Percentiles rank a stretch among this genome's conserved stretches.
phyloP scores from a whole-genome alignment of 2,329 filamentous ascomycete genomes.

The Pseudocercospora fuligena region DNA sequence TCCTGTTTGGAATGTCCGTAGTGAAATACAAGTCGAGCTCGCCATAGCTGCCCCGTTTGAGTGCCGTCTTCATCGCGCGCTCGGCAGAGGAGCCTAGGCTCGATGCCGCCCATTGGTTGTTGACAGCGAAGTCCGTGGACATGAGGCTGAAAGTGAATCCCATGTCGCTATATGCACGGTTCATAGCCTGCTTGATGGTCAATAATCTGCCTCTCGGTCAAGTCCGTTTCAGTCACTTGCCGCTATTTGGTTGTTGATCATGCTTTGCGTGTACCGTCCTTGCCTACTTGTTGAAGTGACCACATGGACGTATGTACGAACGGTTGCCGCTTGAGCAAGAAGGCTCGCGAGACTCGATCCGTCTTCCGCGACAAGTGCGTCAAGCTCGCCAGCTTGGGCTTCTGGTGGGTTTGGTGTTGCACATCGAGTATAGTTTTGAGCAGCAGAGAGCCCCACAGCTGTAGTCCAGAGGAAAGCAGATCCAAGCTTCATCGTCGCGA shows the following conservation, averaged over 20 bases:
- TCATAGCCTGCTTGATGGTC: not conserved
- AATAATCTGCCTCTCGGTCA: not conserved
- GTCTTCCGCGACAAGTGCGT: constrained; percentile 7
- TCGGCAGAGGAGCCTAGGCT: constrained; percentile 46
- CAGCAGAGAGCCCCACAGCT: not conserved
- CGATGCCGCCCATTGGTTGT: constrained; percentile 56
- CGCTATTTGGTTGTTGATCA: constrained; percentile 22
- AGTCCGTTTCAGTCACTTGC: not conserved
- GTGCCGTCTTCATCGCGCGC: constrained; percentile 55
- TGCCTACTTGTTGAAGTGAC: constrained; percentile 40
- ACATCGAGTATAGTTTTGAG: constrained; percentile 2
- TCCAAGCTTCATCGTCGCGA: not conserved
- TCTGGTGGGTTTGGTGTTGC: not conserved
- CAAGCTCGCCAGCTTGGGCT: not conserved
- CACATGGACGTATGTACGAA: constrained; percentile 46
- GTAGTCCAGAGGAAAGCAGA: not conserved
- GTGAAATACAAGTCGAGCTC: constrained; percentile 63
- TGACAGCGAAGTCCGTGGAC: constrained; percentile 54
- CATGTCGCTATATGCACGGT: constrained; percentile 48
- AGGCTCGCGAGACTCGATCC: not conserved
- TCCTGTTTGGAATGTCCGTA: constrained; percentile 48
- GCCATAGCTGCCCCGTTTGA: constrained; percentile 57
- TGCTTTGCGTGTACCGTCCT: constrained; percentile 14
- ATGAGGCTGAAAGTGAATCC: constrained; percentile 44
- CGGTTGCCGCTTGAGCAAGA: not conserved